Evolutionary conservation across 2,329 filamentous ascomycete genomes (phyloP), one percentile per base, ranked within the genome.

Genomic region (Fusarium begoniae): DNA sequence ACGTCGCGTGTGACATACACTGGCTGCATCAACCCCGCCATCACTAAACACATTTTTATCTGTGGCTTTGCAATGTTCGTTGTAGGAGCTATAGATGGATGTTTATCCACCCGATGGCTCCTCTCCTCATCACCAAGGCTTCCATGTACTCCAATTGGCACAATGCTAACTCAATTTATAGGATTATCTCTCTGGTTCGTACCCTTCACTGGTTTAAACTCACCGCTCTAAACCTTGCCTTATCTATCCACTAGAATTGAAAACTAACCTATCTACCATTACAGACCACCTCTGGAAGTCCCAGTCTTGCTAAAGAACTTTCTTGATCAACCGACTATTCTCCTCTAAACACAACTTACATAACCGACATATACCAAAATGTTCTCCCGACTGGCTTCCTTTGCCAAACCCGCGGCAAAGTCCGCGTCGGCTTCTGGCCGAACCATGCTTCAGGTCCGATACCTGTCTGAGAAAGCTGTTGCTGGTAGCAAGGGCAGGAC

Each of bases 171-270:
- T 76, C 75, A 69, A 72, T 74, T 77, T 76, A 66, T 79, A 93
- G 91, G 91, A 93, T 88, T 93, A 93, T 89, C 89, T 93, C 85
- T 93, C 91, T 90, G 91, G 91, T 93, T 84, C 80, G 89, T 84
- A 32, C 18, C 69, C 73, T 70, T 60, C 24, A 55, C 28, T 70
- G 73, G 60, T 63, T 70, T 72, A 84, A 82, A 84, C 84, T 86
- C 84, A 86, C 84, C 83, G 82, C 82, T 80, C 76, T 45, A 60
- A 71, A 60, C 63, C 50, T 55, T 30, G 30, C 55, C 54, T 59
- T 37, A 37, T 18, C 35, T 37, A 37, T 37, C 35, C 35, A 10
- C 35, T 18, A 37, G 35, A 37, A 37, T 37, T 17, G 35, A 37
- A 67, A 47, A 64, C 63, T 73, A 69, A 71, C 76, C 76, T 72